Percentiles rank a stretch among this genome's conserved stretches.
These are phyloP conservation scores for Alternaria alternata DNA, from an alignment of 2,329 filamentous ascomycete species.

Conservation along the genomic window DNA sequence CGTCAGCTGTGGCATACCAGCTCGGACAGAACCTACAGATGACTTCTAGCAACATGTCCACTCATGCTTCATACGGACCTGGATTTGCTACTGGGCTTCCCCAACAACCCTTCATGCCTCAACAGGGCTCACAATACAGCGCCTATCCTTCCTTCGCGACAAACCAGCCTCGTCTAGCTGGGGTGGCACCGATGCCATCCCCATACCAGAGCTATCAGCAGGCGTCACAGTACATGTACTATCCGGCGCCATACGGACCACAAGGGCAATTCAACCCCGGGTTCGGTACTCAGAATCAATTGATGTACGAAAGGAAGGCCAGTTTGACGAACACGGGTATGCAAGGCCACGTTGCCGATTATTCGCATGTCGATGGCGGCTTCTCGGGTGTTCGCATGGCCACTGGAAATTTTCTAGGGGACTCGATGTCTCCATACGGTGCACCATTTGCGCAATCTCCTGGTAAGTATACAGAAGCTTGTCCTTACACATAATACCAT, in stretches of 20 bases:
- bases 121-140: constrained; percentile 34
- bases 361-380: constrained; percentile 29
- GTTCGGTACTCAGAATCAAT: constrained; percentile 34
- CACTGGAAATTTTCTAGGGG: constrained; percentile 24
- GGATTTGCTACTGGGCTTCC: constrained; percentile 40
- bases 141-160: constrained; percentile 35
- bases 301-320: constrained; percentile 42
- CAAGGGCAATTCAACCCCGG: constrained; percentile 39
- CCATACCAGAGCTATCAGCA: constrained; percentile 44
- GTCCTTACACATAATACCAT: neutral
- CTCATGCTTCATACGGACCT: constrained; percentile 37
- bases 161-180: constrained; percentile 36
- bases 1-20: constrained; percentile 52
- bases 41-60: constrained; percentile 32
- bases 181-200: constrained; percentile 31
- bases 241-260: constrained; percentile 42
- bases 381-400: constrained; percentile 26
- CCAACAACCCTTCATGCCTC: constrained; percentile 38
- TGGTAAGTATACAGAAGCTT: constrained; percentile 28
- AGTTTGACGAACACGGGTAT: constrained; percentile 33
- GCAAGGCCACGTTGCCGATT: constrained; percentile 33
- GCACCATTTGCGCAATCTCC: constrained; percentile 24
- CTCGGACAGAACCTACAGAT: constrained; percentile 51
- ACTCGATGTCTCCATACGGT: constrained; percentile 27
- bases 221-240: constrained; percentile 47